Percentiles rank a stretch among this genome's conserved stretches.
These are phyloP conservation scores for Talaromyces wortmannii DNA, from an alignment of 495 filamentous ascomycete genomes.

Conservation along the genomic window DNA sequence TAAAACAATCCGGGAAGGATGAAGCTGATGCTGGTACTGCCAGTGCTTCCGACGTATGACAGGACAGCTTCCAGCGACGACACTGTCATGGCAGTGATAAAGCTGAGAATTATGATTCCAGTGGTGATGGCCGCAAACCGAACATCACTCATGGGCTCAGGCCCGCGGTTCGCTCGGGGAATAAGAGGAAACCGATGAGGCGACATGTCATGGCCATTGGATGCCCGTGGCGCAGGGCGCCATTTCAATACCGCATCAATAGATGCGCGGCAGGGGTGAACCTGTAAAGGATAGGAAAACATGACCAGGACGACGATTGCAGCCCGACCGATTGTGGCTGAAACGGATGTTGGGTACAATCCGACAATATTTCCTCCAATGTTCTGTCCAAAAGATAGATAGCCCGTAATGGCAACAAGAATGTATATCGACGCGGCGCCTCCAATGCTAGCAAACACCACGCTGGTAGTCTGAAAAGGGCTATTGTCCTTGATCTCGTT, in stretches of 20 bases:
- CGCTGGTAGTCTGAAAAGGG: constrained; percentile 69
- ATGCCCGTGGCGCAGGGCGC: constrained; percentile 55
- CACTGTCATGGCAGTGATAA: constrained; percentile 83
- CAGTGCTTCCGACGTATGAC: constrained; percentile 92
- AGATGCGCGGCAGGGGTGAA: constrained; percentile 90
- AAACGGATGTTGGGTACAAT: constrained; percentile 79
- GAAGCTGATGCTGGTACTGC: constrained; percentile 90
- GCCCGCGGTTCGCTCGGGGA: constrained; percentile 21
- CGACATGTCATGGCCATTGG: constrained; percentile 30
- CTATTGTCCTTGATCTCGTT: constrained; percentile 90
- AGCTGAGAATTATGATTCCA: constrained; percentile 73
- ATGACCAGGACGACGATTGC: constrained; percentile 96
- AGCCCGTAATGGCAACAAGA: constrained; percentile 89
- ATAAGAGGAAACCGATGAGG: constrained; percentile 39
- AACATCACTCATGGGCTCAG: constrained; percentile 68
- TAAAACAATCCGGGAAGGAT: constrained; percentile 95
- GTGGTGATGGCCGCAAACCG: constrained; percentile 90
- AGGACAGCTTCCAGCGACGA: constrained; percentile 83
- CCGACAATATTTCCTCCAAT: constrained; percentile 86
- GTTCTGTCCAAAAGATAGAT: constrained; percentile 85
- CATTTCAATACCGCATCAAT: constrained; percentile 89
- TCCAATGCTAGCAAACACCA: constrained; percentile 79
- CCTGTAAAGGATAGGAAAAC: constrained; percentile 93
- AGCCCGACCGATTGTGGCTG: constrained; percentile 85
- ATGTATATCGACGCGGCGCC: constrained; percentile 75